phyloP scores from a whole-genome alignment of 352 stramenopile genomes.

The Globisporangium sylvaticum region DNA sequence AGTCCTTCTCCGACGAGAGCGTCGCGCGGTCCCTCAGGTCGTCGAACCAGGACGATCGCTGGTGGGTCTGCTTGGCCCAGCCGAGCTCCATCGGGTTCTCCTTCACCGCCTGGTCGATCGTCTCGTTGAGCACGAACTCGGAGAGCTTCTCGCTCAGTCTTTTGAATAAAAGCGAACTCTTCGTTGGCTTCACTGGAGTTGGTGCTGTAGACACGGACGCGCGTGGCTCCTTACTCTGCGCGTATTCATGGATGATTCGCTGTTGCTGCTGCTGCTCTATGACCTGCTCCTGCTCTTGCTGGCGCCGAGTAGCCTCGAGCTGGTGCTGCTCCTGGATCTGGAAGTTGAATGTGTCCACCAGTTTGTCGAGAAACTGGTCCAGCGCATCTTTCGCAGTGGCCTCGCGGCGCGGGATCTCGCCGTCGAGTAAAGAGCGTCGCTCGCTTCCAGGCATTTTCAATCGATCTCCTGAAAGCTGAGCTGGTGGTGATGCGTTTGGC shows the following conservation, averaged over 20 bases:
- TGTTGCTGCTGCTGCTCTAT: not conserved
- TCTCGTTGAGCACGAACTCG: constrained; percentile 23
- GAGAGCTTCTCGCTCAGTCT: constrained; percentile 23
- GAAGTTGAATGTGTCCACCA: constrained; percentile 41
- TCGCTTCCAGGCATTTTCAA: constrained; percentile 23
- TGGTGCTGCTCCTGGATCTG: constrained; percentile 21
- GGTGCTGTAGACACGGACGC: not conserved
- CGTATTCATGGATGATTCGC: not conserved
- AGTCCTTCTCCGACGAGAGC: not conserved
- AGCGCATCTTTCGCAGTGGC: constrained; percentile 18
- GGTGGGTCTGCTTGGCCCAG: constrained; percentile 5
- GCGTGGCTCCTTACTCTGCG: too few relatives aligned
- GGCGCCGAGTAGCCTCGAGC: not conserved
- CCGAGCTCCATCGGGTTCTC: constrained; percentile 26
- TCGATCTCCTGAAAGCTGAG: not conserved
- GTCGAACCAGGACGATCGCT: constrained; percentile 12
- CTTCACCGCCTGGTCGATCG: constrained; percentile 8
- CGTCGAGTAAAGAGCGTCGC: constrained; percentile 33
- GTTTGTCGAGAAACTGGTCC: constrained; percentile 29
- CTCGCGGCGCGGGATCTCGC: constrained; percentile 23
- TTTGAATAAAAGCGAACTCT: constrained; percentile 9
- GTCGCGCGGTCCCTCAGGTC: constrained; percentile 3
- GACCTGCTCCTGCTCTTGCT: not conserved
- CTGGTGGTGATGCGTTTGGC: not conserved
- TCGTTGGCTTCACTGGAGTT: not conserved